A percentile compares a stretch with the other conserved stretches of the same genome.
Conservation (phyloP, 371 early-diverging fungal genomes). For the Mortierella sp. region DNA sequence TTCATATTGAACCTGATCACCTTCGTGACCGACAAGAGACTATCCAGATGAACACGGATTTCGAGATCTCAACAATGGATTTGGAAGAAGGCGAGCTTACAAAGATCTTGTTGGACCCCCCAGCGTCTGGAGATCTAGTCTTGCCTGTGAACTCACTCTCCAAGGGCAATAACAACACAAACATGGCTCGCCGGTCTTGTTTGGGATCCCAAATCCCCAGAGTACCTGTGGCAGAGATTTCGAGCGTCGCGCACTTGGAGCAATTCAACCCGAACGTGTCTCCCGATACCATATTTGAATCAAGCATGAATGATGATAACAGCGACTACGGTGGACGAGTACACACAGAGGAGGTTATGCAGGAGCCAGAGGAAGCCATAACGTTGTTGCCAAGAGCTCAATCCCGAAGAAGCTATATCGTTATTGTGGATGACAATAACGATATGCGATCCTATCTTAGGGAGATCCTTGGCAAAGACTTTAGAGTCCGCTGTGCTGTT, state of each 20-base stretch:
- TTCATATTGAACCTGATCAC: conserved; percentile 14
- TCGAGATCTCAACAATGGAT: conserved; percentile 34
- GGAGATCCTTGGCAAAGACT: conserved; percentile 57
- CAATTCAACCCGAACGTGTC: no score
- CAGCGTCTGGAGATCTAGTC: conserved; percentile 18
- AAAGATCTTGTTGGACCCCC: conserved; percentile 33
- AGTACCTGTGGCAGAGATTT: no score
- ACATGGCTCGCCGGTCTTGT: neutral
- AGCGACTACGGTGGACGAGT: neutral
- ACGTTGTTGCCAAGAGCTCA: conserved; percentile 3
- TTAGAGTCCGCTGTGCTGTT: conserved; percentile 50
- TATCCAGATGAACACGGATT: conserved; percentile 23
- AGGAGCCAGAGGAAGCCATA: conserved; percentile 6
- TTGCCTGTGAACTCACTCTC: conserved; percentile 5
- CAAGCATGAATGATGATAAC: neutral
- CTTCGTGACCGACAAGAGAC: conserved; percentile 20
- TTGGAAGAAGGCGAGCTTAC: conserved; percentile 41
- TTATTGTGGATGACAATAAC: conserved; percentile 65
- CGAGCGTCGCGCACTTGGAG: no score
- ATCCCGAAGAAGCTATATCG: conserved; percentile 38
- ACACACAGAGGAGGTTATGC: neutral
- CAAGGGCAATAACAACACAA: neutral
- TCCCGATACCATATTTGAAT: neutral
- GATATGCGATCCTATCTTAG: conserved; percentile 67
- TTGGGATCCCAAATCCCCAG: no score